A percentile compares a stretch with the other conserved stretches of the same genome.
These are phyloP conservation scores for Starmerella apis DNA, from an alignment of 805 yeast species.

Conservation along the genomic window DNA sequence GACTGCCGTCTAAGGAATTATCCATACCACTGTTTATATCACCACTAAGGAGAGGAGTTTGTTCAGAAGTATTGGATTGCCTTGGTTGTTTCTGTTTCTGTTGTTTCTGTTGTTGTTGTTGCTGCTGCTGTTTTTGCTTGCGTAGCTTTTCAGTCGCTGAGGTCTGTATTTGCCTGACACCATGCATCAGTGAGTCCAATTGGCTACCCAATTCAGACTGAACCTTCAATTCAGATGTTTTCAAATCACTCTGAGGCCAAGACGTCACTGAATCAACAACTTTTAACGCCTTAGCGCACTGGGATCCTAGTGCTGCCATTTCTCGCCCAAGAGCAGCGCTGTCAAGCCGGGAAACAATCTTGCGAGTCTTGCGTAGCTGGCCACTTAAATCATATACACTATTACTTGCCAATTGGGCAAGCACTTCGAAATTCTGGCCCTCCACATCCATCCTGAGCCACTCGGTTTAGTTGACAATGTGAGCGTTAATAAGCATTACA, in stretches of 20 bases:
- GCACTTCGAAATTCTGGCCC: conserved; percentile 17
- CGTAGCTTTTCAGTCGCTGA: conserved; percentile 12
- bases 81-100: conserved; percentile 2
- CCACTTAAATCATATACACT: conserved; percentile 22
- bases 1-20: not conserved
- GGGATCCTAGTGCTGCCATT: conserved; percentile 14
- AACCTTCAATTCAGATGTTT: conserved; percentile 7
- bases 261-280: conserved; percentile 3
- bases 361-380: conserved; percentile 17
- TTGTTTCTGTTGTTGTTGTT: not conserved
- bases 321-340: conserved; percentile 12
- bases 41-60: conserved; percentile 1
- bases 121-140: conserved; percentile 2
- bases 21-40: not conserved
- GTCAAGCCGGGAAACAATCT: conserved; percentile 10
- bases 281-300: conserved; percentile 11
- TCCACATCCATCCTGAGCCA: conserved; percentile 19
- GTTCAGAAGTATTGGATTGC: not conserved
- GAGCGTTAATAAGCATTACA: not conserved
- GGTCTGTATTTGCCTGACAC: conserved; percentile 14
- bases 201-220: conserved; percentile 12
- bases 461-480: not conserved
- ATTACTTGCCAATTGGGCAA: conserved; percentile 19
- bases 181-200: conserved; percentile 14
- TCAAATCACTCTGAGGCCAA: conserved; percentile 12